Evolutionary conservation across 2,329 filamentous ascomycete species (phyloP).

Genomic region (Aspergillus ustus): DNA sequence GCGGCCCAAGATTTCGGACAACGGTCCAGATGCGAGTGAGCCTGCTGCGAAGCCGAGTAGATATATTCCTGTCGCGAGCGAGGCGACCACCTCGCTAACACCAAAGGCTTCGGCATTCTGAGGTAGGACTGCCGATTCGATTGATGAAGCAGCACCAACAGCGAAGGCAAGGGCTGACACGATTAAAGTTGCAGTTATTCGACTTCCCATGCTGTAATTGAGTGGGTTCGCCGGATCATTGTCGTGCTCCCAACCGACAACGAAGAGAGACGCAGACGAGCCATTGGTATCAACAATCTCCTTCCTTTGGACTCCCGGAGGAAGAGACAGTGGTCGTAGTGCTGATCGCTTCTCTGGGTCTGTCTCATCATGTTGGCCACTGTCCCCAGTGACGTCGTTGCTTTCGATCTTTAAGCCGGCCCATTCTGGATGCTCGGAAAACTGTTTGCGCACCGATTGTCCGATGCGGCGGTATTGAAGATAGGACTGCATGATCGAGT

Average conservation of each 20-base stretch:
- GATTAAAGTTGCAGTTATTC: slow-evolving; percentile 46
- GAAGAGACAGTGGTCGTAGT: neutral
- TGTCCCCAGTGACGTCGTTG: neutral
- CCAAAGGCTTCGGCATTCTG: slow-evolving; percentile 53
- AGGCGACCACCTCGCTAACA: slow-evolving; percentile 56
- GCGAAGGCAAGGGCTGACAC: slow-evolving; percentile 56
- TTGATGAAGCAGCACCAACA: slow-evolving; percentile 56
- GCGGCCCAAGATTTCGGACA: slow-evolving; percentile 54
- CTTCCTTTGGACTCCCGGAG: neutral
- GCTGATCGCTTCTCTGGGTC: neutral
- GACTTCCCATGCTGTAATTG: slow-evolving; percentile 38
- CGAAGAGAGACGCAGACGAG: slow-evolving; percentile 20
- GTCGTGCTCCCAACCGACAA: slow-evolving; percentile 46
- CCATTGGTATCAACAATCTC: slow-evolving; percentile 12
- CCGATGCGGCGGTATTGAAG: slow-evolving; percentile 24
- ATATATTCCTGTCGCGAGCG: slow-evolving; percentile 46
- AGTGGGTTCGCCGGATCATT: slow-evolving; percentile 45
- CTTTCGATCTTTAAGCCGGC: slow-evolving; percentile 1
- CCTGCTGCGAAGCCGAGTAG: slow-evolving; percentile 55
- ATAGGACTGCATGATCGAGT: slow-evolving; percentile 24
- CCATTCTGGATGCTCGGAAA: slow-evolving; percentile 11
- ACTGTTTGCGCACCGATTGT: slow-evolving; percentile 17
- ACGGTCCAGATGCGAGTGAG: slow-evolving; percentile 53
- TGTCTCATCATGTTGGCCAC: neutral
- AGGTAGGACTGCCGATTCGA: slow-evolving; percentile 55